Percentiles rank a stretch among this genome's conserved stretches.
Conservation (phyloP, 345 rosid genomes). For the Mangifera indica region DNA sequence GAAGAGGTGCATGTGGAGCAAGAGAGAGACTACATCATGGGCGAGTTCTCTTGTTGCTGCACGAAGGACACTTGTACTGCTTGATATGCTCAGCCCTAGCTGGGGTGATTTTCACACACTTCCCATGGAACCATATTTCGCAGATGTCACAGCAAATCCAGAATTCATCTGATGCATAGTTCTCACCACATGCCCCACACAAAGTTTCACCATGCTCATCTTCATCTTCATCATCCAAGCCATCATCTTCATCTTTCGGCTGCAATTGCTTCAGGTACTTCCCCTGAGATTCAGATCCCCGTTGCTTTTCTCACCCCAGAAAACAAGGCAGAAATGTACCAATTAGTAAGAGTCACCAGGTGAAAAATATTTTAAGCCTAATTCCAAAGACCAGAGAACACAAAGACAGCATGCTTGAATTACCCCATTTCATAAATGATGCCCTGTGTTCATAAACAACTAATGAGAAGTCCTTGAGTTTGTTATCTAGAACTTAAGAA, state of each 20-base stretch:
- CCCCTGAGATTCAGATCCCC: conserved; percentile 38
- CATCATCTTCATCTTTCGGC: conserved; percentile 47
- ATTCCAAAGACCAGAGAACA: background rate
- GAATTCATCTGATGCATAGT: conserved; percentile 68
- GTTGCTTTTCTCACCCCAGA: conserved; percentile 21
- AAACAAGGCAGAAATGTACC: background rate
- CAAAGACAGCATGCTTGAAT: background rate
- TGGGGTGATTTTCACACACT: conserved; percentile 68
- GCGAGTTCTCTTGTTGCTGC: conserved; percentile 67
- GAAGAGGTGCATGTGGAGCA: background rate
- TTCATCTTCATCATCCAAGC: conserved; percentile 49
- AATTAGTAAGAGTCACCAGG: background rate
- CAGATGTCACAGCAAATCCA: conserved; percentile 86
- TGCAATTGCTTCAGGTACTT: conserved; percentile 36
- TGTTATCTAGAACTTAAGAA: background rate
- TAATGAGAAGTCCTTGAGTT: background rate
- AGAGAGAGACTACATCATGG: conserved; percentile 32
- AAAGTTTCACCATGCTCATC: conserved; percentile 61
- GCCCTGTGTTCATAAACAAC: background rate
- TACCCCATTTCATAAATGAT: background rate
- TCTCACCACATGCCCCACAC: conserved; percentile 75
- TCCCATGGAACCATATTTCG: conserved; percentile 76
- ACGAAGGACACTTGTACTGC: conserved; percentile 67
- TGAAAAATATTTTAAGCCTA: background rate
- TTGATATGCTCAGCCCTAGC: conserved; percentile 67